A percentile compares a stretch with the other conserved stretches of the same genome.
phyloP scores from a whole-genome alignment of 2,329 filamentous ascomycete species.

The Microcyclospora pomicola region DNA sequence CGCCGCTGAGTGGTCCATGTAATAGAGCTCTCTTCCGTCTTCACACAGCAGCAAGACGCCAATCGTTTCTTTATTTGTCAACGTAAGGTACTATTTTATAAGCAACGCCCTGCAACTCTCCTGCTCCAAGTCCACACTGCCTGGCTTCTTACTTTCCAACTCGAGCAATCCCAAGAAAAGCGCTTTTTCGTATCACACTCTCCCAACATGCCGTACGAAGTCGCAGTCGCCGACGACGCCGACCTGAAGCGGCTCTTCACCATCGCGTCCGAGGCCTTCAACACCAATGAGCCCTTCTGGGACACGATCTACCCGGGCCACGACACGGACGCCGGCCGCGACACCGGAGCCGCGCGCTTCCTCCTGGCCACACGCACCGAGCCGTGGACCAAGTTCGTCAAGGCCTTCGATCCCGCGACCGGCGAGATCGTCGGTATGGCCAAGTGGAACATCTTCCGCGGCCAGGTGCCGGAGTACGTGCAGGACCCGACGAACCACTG shows the following conservation, averaged over 20 bases:
- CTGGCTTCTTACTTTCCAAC: too few relatives aligned
- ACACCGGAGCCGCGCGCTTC: slow-evolving; percentile 14
- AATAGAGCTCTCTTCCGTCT: too few relatives aligned
- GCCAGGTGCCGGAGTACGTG: slow-evolving; percentile 6
- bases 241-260: slow-evolving; percentile 20
- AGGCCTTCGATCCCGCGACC: slow-evolving; percentile 16
- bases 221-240: slow-evolving; percentile 14
- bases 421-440: slow-evolving; percentile 19
- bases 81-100: too few relatives aligned
- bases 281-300: slow-evolving; percentile 16
- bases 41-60: too few relatives aligned
- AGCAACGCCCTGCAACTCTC: too few relatives aligned
- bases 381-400: slow-evolving; percentile 14
- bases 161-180: neutral
- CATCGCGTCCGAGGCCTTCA: slow-evolving; percentile 16
- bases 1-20: too few relatives aligned
- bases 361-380: slow-evolving; percentile 9
- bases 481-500: slow-evolving; percentile 9
- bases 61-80: too few relatives aligned
- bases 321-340: slow-evolving; percentile 13
- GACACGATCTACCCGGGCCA: slow-evolving; percentile 16
- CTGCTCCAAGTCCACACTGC: too few relatives aligned
- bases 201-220: slow-evolving; percentile 6
- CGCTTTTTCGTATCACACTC: neutral
- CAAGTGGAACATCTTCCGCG: slow-evolving; percentile 19